Percentiles rank a stretch among this genome's conserved stretches.
phyloP scores from a whole-genome alignment of 2,329 filamentous ascomycete species.

The Fusarium sp. region DNA sequence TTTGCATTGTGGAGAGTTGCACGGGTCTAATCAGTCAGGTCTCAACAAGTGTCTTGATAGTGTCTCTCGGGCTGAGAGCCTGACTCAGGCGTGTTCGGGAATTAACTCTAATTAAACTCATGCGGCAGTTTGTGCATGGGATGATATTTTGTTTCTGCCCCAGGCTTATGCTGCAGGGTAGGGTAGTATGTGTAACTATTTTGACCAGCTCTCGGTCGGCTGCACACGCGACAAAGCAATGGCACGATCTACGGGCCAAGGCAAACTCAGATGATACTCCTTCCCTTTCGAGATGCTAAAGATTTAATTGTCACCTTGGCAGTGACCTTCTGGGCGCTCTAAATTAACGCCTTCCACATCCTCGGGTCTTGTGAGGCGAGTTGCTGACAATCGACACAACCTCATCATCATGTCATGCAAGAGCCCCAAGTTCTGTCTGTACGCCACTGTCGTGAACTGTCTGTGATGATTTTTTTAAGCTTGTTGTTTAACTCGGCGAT shows the following conservation, averaged over 20 bases:
- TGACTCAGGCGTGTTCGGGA: neutral
- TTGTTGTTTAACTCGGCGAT: slow-evolving; percentile 22
- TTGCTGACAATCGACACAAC: neutral
- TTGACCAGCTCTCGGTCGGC: neutral
- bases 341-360: slow-evolving; percentile 5
- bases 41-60: neutral
- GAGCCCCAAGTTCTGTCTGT: neutral
- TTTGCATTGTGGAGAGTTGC: slow-evolving; percentile 3
- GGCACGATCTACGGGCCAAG: neutral
- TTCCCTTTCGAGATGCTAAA: slow-evolving; percentile 26
- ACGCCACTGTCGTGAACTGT: neutral
- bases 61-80: no score
- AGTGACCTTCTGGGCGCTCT: neutral
- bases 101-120: slow-evolving; percentile 2
- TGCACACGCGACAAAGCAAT: no score
- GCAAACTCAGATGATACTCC: slow-evolving; percentile 8
- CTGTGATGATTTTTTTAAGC: slow-evolving; percentile 36
- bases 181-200: neutral
- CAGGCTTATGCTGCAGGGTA: neutral
- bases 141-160: neutral
- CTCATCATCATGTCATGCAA: neutral
- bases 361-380: slow-evolving; percentile 25
- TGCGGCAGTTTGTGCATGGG: neutral
- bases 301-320: slow-evolving; percentile 7
- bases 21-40: neutral